Evolutionary conservation across 2,329 filamentous ascomycete genomes (phyloP).

Genomic region (Phyllosticta citriasiana): DNA sequence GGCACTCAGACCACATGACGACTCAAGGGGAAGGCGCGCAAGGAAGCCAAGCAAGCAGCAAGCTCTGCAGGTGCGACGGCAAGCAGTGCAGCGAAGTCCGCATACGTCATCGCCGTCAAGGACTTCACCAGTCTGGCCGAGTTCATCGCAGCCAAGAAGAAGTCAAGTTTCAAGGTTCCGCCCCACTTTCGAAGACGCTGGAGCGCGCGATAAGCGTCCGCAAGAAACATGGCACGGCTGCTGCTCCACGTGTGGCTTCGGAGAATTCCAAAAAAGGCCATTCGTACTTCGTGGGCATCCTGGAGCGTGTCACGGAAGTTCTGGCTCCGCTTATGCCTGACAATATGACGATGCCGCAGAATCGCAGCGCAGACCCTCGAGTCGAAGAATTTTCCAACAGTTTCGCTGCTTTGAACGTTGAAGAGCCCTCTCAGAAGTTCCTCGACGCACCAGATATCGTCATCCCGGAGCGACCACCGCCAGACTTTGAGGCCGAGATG

Average conservation of each 20-base stretch:
- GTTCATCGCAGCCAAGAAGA: constrained; percentile 21
- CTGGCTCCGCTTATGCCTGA: constrained; percentile 14
- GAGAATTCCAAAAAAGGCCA: constrained; percentile 20
- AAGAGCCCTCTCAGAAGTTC: constrained; percentile 32
- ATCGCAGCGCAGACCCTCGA: background rate
- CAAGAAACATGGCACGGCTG: constrained; percentile 13
- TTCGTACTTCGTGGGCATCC: constrained; percentile 25
- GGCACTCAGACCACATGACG: background rate
- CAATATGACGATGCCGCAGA: constrained; percentile 11
- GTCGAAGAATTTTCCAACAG: constrained; percentile 18
- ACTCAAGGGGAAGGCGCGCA: constrained; percentile 22
- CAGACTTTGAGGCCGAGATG: constrained; percentile 26
- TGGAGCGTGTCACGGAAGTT: constrained; percentile 26
- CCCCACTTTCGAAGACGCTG: constrained; percentile 22
- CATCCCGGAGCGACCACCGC: constrained; percentile 12
- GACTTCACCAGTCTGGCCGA: constrained; percentile 32
- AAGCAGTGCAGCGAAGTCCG: no score
- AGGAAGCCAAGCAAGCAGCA: constrained; percentile 13
- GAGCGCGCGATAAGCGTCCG: constrained; percentile 30
- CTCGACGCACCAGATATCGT: constrained; percentile 22
- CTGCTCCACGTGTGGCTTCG: constrained; percentile 12
- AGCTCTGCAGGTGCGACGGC: no score
- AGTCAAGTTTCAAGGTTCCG: constrained; percentile 21
- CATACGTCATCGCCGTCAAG: constrained; percentile 2
- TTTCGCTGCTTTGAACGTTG: constrained; percentile 27